Base-by-base conservation (phyloP, 176 grass and related monocot genomes). In the Oryza meridionalis region DNA sequence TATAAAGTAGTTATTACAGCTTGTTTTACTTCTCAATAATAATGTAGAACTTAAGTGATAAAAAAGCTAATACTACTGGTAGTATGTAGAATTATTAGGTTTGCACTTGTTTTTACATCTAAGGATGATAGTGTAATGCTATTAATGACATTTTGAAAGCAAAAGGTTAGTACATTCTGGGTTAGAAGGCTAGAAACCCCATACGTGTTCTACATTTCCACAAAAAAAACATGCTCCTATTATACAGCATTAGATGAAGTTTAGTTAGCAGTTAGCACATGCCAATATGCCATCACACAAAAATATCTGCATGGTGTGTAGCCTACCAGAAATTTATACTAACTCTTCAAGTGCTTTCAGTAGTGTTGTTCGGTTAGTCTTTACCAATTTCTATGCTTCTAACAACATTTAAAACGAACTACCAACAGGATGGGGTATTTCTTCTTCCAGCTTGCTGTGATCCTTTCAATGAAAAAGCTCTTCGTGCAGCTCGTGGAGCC, bases 401-500 rank as follows among this genome's bases (percentile, higher is more conserved):
- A 32, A 72, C 37, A 46, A 67, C 73, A 11, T 82, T 2, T 73
- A 90, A 59, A 70, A 59, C 17, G 35, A 77, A 76, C 68, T 35
- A 32, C 66, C 26, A 80, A 80, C 89, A 98, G 96, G 91, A 95
- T 88, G 96, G 91, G 32, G 78, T 91, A 42, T 98, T 92, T 86
- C 91, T 98, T 84, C 92, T 98, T 82, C 90, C 88, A 33, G 80
- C 72, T 86, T 98, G 96, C 55, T 98, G 93, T 82, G 93, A 98
- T 70, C 96, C 96, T 74, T 98, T 98, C 78, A 93, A 98, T 85
- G 93, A 98, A 76, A 98, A 98, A 79, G 96, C 89, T 74, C 80
- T 98, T 26, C 85, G 91, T 92, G 90, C 96, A 79, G 91, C 96
- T 65, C 91, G 96, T 66, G 93, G 96, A 79, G 87, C 93, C 66